Conservation (phyloP, 2,329 filamentous ascomycete genomes). For the Fusarium odoratissimum region DNA sequence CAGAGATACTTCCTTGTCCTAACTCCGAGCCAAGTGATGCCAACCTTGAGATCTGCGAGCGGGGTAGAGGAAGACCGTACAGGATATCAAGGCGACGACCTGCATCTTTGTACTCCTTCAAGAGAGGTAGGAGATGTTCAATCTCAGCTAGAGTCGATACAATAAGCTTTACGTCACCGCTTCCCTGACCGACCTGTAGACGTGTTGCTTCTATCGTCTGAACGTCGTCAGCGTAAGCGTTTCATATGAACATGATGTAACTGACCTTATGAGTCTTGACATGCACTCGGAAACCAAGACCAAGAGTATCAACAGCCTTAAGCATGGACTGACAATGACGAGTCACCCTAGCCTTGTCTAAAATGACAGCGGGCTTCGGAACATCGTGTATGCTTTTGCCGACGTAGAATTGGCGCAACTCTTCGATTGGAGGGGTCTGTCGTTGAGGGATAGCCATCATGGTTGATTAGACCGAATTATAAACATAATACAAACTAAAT, state of each 20-base stretch:
- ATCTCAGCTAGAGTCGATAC: conserved; percentile 70
- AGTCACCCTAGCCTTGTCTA: conserved; percentile 65
- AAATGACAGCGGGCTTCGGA: conserved; percentile 65
- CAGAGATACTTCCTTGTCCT: conserved; percentile 58
- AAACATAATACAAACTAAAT: accelerated
- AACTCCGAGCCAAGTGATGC: conserved; percentile 58
- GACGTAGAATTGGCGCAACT: conserved; percentile 42
- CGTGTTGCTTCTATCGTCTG: conserved; percentile 66
- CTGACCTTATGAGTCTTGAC: conserved; percentile 74
- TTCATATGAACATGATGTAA: accelerated
- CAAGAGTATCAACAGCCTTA: conserved; percentile 58
- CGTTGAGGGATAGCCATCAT: conserved; percentile 42
- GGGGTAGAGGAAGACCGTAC: conserved; percentile 70
- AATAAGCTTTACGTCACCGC: conserved; percentile 61
- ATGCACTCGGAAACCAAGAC: conserved; percentile 69
- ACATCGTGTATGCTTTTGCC: conserved; percentile 49
- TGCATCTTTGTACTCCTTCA: conserved; percentile 53
- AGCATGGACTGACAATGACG: conserved; percentile 70
- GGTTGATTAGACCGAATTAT: accelerated
- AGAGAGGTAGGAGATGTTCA: conserved; percentile 62
- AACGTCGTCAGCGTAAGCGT: accelerated
- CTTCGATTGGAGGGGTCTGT: conserved; percentile 5
- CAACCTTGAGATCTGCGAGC: conserved; percentile 64
- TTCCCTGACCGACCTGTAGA: conserved; percentile 63
- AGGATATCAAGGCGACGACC: conserved; percentile 55